Evolutionary conservation across 805 yeast genomes (phyloP), one percentile per base, ranked within the genome.

Genomic region (Nakazawaea ernobii): DNA sequence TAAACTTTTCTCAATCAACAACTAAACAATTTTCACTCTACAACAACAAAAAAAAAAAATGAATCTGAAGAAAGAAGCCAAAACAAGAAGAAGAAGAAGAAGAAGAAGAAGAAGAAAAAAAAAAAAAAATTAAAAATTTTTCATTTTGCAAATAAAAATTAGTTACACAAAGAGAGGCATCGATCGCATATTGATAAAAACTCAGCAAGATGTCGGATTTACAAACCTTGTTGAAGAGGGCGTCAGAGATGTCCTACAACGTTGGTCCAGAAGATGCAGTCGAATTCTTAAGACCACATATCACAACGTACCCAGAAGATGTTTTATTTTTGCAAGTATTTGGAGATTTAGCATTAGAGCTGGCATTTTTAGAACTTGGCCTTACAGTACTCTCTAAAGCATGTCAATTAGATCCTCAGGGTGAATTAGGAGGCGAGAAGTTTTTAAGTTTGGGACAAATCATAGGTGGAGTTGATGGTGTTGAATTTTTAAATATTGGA

Each of bases 401-500:
- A 2, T 80, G 91, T 49, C 79, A 79, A 52, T 52, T 84, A 45
- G 97, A 91, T 63, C 81, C 85, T 2, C 62, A 70, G 2, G 96
- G 88, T 1, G 52, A 59, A 1, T 55, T 65, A 39, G 94, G 92
- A 1, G 82, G 81, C 20, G 96, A 87, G 59, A 91, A 90, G 67
- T 91, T 86, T 60, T 74, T 94, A 46, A 89, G 91, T 65, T 68
- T 92, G 52, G 99, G 97, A 2, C 99, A 92, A 68, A 80, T 92
- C 45, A 71, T 84, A 27, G 97, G 97, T 38, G 97, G 95, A 30
- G 55, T 53, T 14, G 85, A 80, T 54, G 98, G 97, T 8, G 60
- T 87, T 14, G 62, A 69, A 9, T 70, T 77, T 55, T 73, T 86
- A 50, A 75, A 79, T 52, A 73, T 71, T 43, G 98, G 95, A 6